Conservation (phyloP, 495 filamentous ascomycete species). For the Podospora anserina region DNA sequence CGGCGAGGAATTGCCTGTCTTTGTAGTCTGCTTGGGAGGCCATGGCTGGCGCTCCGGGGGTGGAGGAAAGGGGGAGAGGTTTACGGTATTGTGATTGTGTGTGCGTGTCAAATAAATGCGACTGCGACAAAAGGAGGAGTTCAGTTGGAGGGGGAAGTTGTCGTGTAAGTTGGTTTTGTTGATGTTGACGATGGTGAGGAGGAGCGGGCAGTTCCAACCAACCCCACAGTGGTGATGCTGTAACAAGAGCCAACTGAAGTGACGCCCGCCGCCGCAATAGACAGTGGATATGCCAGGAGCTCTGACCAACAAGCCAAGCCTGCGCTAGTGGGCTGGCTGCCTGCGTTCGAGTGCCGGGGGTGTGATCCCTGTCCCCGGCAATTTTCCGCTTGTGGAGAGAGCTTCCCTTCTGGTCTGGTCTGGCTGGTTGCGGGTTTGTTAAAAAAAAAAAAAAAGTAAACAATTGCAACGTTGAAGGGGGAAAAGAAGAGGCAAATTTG, state of each 20-base stretch:
- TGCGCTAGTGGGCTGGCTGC: not conserved
- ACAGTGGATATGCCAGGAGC: not conserved
- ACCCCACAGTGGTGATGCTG: slow-evolving; percentile 1
- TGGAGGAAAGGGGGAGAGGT: not conserved
- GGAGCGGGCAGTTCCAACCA: not conserved
- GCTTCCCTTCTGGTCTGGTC: not conserved
- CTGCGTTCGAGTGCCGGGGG: not conserved
- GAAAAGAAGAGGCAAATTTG: not conserved
- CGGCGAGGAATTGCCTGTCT: slow-evolving; percentile 92
- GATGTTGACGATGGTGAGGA: not conserved
- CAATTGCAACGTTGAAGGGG: not conserved
- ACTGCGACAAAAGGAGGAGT: not conserved
- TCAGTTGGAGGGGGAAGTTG: not conserved
- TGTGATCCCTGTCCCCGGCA: slow-evolving; percentile 3
- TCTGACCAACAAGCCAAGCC: slow-evolving; percentile 15
- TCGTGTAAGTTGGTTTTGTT: not conserved
- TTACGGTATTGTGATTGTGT: not conserved
- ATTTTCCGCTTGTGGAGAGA: not conserved
- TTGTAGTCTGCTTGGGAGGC: slow-evolving; percentile 64
- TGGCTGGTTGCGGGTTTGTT: not conserved
- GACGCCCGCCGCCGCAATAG: not conserved
- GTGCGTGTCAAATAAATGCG: not conserved
- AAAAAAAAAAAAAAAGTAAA: not conserved
- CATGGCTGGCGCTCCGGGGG: slow-evolving; percentile 31
- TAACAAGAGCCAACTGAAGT: not conserved